These are phyloP conservation scores for Phytophthora crassamura DNA, from an alignment of 352 stramenopile species.

Conservation along the genomic window DNA sequence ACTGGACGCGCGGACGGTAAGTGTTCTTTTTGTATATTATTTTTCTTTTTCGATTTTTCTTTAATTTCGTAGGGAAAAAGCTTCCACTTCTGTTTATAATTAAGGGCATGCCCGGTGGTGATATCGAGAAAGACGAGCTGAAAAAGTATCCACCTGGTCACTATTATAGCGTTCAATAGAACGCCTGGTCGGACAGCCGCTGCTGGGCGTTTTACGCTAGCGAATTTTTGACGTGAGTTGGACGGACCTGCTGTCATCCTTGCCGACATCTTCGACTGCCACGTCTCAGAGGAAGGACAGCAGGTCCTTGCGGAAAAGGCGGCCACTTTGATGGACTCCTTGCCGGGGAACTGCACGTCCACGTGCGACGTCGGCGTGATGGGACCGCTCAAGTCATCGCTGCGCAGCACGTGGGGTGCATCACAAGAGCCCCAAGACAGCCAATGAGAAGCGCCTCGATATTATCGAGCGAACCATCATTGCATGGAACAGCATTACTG, in stretches of 20 bases:
- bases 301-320: no score
- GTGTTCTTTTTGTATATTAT: slow-evolving; percentile 11
- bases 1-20: background rate
- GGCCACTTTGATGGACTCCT: background rate
- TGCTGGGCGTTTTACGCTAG: slow-evolving; percentile 4
- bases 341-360: slow-evolving; percentile 20
- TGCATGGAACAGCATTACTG: no score
- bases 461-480: no score
- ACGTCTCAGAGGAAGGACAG: slow-evolving; percentile 12
- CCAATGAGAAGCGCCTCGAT: no score
- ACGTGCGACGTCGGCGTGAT: slow-evolving; percentile 7
- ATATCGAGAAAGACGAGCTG: slow-evolving; percentile 3
- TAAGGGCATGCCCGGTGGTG: no score
- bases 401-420: no score
- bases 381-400: no score
- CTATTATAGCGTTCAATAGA: slow-evolving; percentile 14
- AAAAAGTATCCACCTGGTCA: slow-evolving; percentile 1
- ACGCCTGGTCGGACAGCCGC: background rate
- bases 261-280: slow-evolving; percentile 25
- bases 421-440: no score
- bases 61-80: no score
- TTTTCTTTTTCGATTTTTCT: slow-evolving; percentile 1
- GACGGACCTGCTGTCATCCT: slow-evolving; percentile 23
- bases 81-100: no score
- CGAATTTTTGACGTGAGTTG: slow-evolving; percentile 7